These are phyloP conservation scores for Erodium moschatum DNA, from an alignment of 441 rosid species.

Conservation along the genomic window DNA sequence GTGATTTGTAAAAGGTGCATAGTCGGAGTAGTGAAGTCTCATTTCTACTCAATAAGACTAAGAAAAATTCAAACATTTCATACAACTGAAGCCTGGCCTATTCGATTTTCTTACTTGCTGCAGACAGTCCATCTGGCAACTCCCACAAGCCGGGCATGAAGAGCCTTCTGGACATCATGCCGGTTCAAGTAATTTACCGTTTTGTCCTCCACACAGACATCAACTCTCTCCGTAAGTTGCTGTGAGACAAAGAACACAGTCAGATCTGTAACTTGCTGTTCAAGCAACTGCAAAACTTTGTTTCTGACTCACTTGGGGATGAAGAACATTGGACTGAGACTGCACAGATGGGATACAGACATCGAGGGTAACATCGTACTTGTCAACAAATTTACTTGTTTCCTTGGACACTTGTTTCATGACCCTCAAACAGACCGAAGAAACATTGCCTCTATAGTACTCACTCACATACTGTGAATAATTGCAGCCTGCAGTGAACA, in stretches of 20 bases:
- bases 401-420: conserved; percentile 72
- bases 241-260: conserved; percentile 18
- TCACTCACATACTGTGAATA: conserved; percentile 85
- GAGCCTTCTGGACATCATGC: conserved; percentile 78
- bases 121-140: conserved; percentile 72
- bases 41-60: no score
- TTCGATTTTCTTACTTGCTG: conserved; percentile 53
- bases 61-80: no score
- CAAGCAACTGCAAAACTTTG: not conserved
- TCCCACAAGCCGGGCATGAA: conserved; percentile 80
- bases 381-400: conserved; percentile 87
- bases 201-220: conserved; percentile 91
- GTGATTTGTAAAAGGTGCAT: no score
- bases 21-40: no score
- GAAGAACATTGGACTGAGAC: conserved; percentile 63
- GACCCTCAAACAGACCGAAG: conserved; percentile 69
- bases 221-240: conserved; percentile 67
- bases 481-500: conserved; percentile 73
- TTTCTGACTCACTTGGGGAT: conserved; percentile 47
- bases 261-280: no score
- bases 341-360: conserved; percentile 76
- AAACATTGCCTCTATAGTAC: conserved; percentile 65
- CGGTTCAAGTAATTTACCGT: conserved; percentile 77
- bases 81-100: no score
- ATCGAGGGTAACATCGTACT: conserved; percentile 88